phyloP scores from a whole-genome alignment of 1,284 basidiomycete species.

The Rhizoctonia solani region DNA sequence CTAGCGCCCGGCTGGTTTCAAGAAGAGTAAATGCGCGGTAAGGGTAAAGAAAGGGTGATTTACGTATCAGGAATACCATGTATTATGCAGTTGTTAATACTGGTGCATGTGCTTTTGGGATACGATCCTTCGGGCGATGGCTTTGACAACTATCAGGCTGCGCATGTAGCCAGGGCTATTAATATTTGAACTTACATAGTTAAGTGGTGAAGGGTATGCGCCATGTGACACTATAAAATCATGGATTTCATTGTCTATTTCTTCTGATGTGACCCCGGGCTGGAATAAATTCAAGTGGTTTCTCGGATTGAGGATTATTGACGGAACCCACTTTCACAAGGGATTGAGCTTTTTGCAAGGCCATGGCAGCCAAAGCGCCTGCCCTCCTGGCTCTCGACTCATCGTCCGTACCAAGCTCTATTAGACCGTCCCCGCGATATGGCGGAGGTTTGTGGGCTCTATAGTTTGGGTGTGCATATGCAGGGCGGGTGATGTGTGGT shows the following conservation, averaged over 20 bases:
- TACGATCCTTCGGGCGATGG: constrained; percentile 16
- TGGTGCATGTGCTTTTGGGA: constrained; percentile 39
- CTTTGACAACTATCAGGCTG: constrained; percentile 42
- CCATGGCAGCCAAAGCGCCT: constrained; percentile 62
- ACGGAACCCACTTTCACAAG: constrained; percentile 58
- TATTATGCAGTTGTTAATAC: constrained; percentile 77
- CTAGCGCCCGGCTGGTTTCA: constrained; percentile 71
- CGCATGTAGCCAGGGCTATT: constrained; percentile 83
- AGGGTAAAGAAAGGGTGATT: constrained; percentile 40
- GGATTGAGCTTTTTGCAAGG: constrained; percentile 60
- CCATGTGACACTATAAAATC: constrained; percentile 64
- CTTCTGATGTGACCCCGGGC: constrained; percentile 75
- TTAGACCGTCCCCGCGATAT: constrained; percentile 48
- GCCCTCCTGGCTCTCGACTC: constrained; percentile 63
- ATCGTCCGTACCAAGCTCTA: constrained; percentile 61
- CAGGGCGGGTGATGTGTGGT: constrained; percentile 58
- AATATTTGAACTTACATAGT: constrained; percentile 81
- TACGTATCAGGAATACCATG: constrained; percentile 90
- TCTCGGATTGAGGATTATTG: neutral
- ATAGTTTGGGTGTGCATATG: constrained; percentile 57
- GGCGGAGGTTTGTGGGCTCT: constrained; percentile 42
- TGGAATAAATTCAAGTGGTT: constrained; percentile 42
- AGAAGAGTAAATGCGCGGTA: neutral
- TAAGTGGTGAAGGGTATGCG: constrained; percentile 89
- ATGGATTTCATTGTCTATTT: constrained; percentile 72